A percentile compares a stretch with the other conserved stretches of the same genome.
phyloP scores from a whole-genome alignment of 2,329 filamentous ascomycete species.

The Domatiomyces catenatus region DNA sequence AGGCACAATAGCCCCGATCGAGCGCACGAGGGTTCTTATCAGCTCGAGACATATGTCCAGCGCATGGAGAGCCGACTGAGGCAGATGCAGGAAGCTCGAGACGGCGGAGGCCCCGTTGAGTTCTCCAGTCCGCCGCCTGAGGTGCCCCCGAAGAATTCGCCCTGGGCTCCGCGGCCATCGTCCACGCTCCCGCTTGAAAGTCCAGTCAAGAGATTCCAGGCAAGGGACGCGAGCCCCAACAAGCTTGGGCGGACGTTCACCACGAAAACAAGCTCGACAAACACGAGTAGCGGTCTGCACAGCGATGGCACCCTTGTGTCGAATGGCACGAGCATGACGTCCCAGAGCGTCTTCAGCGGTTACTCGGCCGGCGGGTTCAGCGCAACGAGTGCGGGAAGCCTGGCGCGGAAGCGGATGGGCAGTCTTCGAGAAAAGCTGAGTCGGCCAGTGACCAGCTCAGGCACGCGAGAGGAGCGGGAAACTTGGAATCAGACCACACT shows the following conservation, averaged over 20 bases:
- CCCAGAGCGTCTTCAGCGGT: constrained; percentile 84
- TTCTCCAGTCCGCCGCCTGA: constrained; percentile 41
- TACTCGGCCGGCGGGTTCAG: constrained; percentile 80
- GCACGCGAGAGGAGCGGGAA: constrained; percentile 21
- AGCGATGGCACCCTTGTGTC: constrained; percentile 51
- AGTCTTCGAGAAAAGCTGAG: constrained; percentile 19
- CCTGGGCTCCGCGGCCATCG: constrained; percentile 25
- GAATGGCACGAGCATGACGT: constrained; percentile 60
- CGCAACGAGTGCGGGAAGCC: constrained; percentile 85
- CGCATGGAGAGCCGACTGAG: constrained; percentile 76
- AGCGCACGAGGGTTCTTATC: constrained; percentile 45
- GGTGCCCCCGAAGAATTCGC: constrained; percentile 43
- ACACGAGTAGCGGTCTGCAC: constrained; percentile 55
- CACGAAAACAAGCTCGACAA: constrained; percentile 73
- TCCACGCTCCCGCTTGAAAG: constrained; percentile 27
- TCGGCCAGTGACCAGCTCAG: constrained; percentile 31
- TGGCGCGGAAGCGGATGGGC: constrained; percentile 50
- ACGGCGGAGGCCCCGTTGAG: constrained; percentile 28
- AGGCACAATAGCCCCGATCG: constrained; percentile 35
- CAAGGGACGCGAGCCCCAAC: constrained; percentile 58
- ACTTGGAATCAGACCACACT: constrained; percentile 18
- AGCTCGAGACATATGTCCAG: constrained; percentile 74
- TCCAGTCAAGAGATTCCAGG: constrained; percentile 30
- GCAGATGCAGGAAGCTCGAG: constrained; percentile 46
- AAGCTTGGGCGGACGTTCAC: constrained; percentile 67